These are phyloP conservation scores for Phytophthora ohioensis DNA, from an alignment of 352 stramenopile species.

Conservation along the genomic window DNA sequence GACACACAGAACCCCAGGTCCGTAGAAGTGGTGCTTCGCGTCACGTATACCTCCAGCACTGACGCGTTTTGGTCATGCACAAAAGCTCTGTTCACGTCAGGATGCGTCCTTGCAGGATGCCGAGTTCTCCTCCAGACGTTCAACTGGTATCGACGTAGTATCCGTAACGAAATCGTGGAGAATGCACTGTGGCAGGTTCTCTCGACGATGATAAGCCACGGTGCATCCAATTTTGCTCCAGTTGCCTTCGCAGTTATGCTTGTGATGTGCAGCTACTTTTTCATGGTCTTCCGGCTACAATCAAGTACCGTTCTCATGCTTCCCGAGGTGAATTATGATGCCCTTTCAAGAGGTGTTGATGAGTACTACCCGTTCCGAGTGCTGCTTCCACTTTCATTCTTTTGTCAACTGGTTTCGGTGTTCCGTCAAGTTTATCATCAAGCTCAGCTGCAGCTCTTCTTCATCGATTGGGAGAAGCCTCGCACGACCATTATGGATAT, in stretches of 20 bases:
- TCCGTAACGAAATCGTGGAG: conserved; percentile 69
- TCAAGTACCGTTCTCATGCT: conserved; percentile 89
- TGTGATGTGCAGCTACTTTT: conserved; percentile 86
- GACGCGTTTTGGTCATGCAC: conserved; percentile 79
- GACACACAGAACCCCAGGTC: conserved; percentile 50
- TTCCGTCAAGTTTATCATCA: conserved; percentile 81
- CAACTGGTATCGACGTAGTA: conserved; percentile 89
- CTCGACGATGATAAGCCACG: conserved; percentile 45
- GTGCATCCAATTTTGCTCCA: conserved; percentile 52
- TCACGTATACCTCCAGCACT: conserved; percentile 90
- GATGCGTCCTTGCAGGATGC: conserved; percentile 58
- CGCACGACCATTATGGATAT: conserved; percentile 68
- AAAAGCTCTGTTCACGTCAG: conserved; percentile 77
- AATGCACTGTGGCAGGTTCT: conserved; percentile 62
- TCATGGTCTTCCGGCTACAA: conserved; percentile 96
- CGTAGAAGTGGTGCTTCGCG: conserved; percentile 67
- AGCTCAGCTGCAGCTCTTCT: conserved; percentile 86
- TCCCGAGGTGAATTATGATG: conserved; percentile 66
- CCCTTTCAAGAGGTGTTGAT: conserved; percentile 59
- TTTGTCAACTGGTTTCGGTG: conserved; percentile 84
- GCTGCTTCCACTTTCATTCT: conserved; percentile 83
- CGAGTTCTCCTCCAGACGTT: conserved; percentile 81
- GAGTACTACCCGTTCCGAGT: conserved; percentile 91
- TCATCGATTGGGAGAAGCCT: conserved; percentile 96
- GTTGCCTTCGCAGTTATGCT: conserved; percentile 74